Base-by-base conservation (phyloP, 352 stramenopile species). In the Pythium volutum region DNA sequence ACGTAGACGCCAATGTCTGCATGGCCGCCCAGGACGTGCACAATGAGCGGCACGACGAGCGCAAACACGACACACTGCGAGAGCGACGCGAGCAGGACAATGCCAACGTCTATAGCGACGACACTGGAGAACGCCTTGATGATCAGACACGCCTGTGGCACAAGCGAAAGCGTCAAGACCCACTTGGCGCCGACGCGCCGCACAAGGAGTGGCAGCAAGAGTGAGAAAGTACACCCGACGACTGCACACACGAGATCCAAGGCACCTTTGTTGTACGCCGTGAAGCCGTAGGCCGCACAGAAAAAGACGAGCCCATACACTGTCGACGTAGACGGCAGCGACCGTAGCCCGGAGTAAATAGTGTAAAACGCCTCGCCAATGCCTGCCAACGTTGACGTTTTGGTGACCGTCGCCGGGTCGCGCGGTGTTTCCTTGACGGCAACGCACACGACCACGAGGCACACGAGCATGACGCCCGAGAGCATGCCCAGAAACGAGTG, bases 401-500 rank as follows among this genome's bases (percentile, higher is more conserved):
- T 27, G 22, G 49, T 38, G 9, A 49, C 14, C 6, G 16, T 26
- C 3, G 46, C 50, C 3, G 23, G 36, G 2, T 36, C 25, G 14
- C 51, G 53, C 7, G 74, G 66, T 1, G 55, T 77, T 54, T 87
- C 79, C 41, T 74, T 68, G 16, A 66, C 74, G 18, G 77, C 70
- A 11, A 73, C 18, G 22, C 58, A 65, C 1, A 74, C 73, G 4
- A 66, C 43, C 15, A 38, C 58, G 22, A 79, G 66, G 18, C 54
- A 69, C 52, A 76, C 15, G 2, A 64, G 31, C 68, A 84, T 81
- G 25, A 73, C 57, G 18, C 72, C 27, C 0, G 76, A 64, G n/a
- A 88, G 51, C 78, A 86, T 86, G 18, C 65, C 72, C 3, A 88
- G 41, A 58, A 88, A 88, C 55, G 36, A 79, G 41, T 75, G 66